Evolutionary conservation across 257 asterid species (phyloP).

Genomic region (Solanum clarkiae): DNA sequence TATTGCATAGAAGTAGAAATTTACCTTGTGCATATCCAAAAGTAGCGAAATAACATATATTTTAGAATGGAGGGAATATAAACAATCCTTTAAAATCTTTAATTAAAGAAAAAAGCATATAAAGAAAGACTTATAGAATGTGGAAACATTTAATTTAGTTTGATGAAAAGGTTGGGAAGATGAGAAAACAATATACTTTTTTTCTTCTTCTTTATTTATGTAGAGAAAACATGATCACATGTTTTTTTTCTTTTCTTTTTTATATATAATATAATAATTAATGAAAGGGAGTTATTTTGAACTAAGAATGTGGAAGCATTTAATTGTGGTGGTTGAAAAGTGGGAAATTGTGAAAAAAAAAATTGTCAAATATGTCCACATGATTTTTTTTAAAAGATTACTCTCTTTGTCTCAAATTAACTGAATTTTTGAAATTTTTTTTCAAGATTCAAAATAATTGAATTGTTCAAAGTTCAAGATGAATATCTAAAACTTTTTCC

Average conservation of each 20-base stretch:
- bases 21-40: no score
- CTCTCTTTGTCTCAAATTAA: no score
- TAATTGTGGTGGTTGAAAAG: neutral
- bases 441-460: no score
- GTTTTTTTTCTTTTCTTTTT: neutral
- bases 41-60: no score
- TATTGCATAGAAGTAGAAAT: rapidly evolving
- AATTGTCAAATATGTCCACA: neutral
- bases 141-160: neutral
- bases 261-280: no score
- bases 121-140: neutral
- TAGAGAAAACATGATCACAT: neutral
- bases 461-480: no score
- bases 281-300: neutral
- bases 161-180: neutral
- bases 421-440: no score
- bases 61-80: neutral
- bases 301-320: neutral
- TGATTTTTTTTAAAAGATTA: neutral
- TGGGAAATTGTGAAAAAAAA: neutral
- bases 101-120: neutral
- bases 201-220: neutral
- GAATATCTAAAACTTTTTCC: no score
- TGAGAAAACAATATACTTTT: neutral
- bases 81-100: neutral